phyloP scores from a whole-genome alignment of 257 asterid species.

The Lycium barbarum region DNA sequence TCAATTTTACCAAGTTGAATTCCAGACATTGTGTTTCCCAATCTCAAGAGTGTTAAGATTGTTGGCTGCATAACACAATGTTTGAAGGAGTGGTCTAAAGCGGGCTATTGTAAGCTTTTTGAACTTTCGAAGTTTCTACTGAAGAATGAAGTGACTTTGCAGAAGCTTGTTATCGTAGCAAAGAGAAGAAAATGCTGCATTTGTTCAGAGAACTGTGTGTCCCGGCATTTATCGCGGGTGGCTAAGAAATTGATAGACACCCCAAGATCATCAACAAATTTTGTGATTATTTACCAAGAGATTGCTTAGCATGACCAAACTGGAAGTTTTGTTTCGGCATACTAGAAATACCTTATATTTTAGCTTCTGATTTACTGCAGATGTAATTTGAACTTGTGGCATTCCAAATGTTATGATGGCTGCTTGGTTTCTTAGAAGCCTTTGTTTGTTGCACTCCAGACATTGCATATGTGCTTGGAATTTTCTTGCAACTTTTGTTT shows the following conservation, averaged over 20 bases:
- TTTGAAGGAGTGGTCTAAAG: background rate
- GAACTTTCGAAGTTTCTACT: background rate
- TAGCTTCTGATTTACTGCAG: background rate
- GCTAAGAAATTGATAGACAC: no score
- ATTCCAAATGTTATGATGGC: no score
- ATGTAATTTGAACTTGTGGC: no score
- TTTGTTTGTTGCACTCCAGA: no score
- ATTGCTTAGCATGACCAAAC: background rate
- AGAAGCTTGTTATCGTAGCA: no score
- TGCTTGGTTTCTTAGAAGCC: no score
- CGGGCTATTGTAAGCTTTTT: background rate
- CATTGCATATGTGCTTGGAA: background rate
- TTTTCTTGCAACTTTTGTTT: background rate
- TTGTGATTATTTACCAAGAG: background rate
- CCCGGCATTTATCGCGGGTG: no score
- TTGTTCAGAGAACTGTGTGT: no score
- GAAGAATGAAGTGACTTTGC: no score
- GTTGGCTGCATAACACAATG: background rate
- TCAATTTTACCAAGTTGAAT: background rate
- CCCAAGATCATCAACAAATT: no score
- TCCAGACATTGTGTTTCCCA: background rate
- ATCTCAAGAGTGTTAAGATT: background rate
- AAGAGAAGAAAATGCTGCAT: no score
- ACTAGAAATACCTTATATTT: background rate
- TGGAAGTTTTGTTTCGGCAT: background rate